Evolutionary conservation across 1,284 basidiomycete genomes (phyloP).

Genomic region (Peniophora sp.): DNA sequence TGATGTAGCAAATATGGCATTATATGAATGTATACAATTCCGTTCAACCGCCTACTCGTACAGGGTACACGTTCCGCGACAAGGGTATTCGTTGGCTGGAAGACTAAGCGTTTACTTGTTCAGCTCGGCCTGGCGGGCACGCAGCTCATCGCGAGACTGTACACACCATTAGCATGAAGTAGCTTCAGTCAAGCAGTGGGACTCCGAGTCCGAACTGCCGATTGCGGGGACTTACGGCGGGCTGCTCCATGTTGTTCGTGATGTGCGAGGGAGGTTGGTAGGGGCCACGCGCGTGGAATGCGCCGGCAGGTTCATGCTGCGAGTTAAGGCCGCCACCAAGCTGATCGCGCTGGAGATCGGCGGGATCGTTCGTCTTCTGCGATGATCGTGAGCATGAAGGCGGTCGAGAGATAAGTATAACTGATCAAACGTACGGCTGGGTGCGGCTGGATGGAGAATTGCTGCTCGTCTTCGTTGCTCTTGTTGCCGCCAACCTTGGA

Average conservation of each 20-base stretch:
- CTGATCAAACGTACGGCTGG: slow-evolving; percentile 32
- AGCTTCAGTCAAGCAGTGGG: not conserved
- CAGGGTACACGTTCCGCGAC: no score
- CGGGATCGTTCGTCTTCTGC: slow-evolving; percentile 44
- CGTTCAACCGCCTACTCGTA: no score
- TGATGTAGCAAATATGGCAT: no score
- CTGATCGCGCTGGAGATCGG: slow-evolving; percentile 33
- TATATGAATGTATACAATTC: no score
- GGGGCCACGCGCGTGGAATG: slow-evolving; percentile 36
- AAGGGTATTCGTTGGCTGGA: no score
- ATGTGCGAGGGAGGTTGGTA: slow-evolving; percentile 26
- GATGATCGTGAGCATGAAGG: not conserved
- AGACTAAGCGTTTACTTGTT: slow-evolving; percentile 10
- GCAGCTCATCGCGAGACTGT: slow-evolving; percentile 24
- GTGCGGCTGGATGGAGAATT: slow-evolving; percentile 40
- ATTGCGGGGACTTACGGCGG: slow-evolving; percentile 15
- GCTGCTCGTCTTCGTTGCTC: slow-evolving; percentile 5
- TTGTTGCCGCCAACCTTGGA: not conserved
- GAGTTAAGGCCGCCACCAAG: slow-evolving; percentile 29
- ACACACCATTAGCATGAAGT: not conserved
- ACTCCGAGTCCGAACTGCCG: no score
- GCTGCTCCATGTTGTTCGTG: slow-evolving; percentile 16
- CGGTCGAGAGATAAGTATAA: not conserved
- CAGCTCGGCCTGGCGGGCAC: slow-evolving; percentile 20
- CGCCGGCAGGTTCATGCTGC: slow-evolving; percentile 19